A percentile compares a stretch with the other conserved stretches of the same genome.
Conservation (phyloP, 495 filamentous ascomycete genomes). For the Articulospora tetracladia region DNA sequence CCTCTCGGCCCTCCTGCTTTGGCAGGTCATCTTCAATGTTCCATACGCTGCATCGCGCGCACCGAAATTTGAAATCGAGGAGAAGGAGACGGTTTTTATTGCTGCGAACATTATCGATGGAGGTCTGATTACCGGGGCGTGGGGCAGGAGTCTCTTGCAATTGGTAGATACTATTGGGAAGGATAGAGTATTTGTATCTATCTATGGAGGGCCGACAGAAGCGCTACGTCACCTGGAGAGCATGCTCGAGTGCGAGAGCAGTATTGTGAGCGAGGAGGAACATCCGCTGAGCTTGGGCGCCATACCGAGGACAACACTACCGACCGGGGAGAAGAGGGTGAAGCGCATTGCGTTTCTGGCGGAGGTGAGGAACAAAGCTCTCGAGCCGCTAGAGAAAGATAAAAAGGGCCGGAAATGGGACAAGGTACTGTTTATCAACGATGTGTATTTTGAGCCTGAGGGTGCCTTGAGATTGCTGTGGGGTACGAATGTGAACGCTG, state of each 20-base stretch:
- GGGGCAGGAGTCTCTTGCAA: slow-evolving; percentile 59
- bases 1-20: slow-evolving; percentile 9
- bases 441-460: slow-evolving; percentile 66
- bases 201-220: slow-evolving; percentile 54
- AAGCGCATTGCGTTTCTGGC: slow-evolving; percentile 77
- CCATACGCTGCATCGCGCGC: slow-evolving; percentile 13
- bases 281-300: slow-evolving; percentile 47
- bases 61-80: slow-evolving; percentile 23
- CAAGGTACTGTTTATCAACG: slow-evolving; percentile 73
- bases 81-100: slow-evolving; percentile 69
- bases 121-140: slow-evolving; percentile 56
- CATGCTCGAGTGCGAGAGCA: slow-evolving; percentile 44
- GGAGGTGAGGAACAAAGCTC: slow-evolving; percentile 70
- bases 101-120: slow-evolving; percentile 70
- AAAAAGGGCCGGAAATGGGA: slow-evolving; percentile 48
- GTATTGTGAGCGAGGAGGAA: slow-evolving; percentile 40
- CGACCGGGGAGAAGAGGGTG: slow-evolving; percentile 52
- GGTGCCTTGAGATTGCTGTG: slow-evolving; percentile 72
- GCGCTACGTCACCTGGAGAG: slow-evolving; percentile 39
- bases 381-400: slow-evolving; percentile 53
- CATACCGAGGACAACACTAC: slow-evolving; percentile 54
- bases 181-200: slow-evolving; percentile 51
- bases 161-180: slow-evolving; percentile 58
- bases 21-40: slow-evolving; percentile 16
- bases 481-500: slow-evolving; percentile 59